A percentile compares a stretch with the other conserved stretches of the same genome.
phyloP scores from a whole-genome alignment of 352 stramenopile genomes.

The Globisporangium iwayamae region DNA sequence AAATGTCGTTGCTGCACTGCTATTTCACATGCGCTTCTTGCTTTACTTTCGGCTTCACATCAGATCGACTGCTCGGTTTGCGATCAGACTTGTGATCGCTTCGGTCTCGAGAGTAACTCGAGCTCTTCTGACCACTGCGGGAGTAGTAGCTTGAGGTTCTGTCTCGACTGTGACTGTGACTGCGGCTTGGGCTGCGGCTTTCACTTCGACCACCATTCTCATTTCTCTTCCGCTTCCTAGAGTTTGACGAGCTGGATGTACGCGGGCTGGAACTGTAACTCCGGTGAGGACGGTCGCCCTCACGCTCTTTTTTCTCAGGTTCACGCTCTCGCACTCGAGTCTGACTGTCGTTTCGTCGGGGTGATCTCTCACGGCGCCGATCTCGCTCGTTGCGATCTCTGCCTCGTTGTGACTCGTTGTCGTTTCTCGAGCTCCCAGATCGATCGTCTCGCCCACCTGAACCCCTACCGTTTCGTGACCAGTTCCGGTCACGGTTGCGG shows the following conservation, averaged over 20 bases:
- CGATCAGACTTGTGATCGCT: conserved; percentile 7
- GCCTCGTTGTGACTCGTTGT: conserved; percentile 9
- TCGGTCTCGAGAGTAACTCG: conserved; percentile 14
- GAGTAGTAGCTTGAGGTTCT: conserved; percentile 16
- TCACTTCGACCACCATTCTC: conserved; percentile 26
- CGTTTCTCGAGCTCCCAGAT: conserved; percentile 11
- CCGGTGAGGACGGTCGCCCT: conserved; percentile 27
- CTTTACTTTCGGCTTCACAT: conserved; percentile 13
- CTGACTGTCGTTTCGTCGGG: conserved; percentile 10
- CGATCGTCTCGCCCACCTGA: conserved; percentile 15
- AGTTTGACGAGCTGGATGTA: conserved; percentile 25
- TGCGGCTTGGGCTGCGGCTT: conserved; percentile 45
- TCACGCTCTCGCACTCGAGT: conserved; percentile 29
- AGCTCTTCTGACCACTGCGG: conserved; percentile 8
- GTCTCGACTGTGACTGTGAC: conserved; percentile 37
- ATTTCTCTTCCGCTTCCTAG: conserved; percentile 39
- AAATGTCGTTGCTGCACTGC: background rate
- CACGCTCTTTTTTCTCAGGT: conserved; percentile 22
- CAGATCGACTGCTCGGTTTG: conserved; percentile 7
- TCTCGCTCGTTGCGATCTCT: conserved; percentile 13
- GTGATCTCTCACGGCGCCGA: conserved; percentile 16
- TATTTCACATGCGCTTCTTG: conserved; percentile 10
- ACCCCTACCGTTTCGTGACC: conserved; percentile 13
- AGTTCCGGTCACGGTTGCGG: conserved; percentile 17
- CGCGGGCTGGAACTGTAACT: conserved; percentile 33